Base-by-base conservation (phyloP, 2,329 filamentous ascomycete genomes). In the Ceratocystis huliohia region DNA sequence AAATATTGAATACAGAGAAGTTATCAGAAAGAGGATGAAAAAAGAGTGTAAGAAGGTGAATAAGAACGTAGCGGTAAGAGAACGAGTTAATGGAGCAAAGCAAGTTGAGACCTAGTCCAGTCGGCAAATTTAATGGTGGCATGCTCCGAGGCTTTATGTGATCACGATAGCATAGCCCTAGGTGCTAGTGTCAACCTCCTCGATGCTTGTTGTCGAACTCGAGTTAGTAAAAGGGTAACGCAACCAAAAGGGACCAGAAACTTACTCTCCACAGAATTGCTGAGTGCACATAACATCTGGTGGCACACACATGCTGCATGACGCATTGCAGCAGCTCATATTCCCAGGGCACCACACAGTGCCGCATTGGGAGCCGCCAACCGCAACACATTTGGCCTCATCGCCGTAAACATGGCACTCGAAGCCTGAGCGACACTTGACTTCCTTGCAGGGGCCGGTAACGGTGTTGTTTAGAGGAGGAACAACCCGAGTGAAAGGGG, bases 331-430 rank as follows among this genome's bases (percentile, higher is more conserved):
- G 66, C 66, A 67, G 44, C 53, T 57, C 57, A 62, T 65, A 33
- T 67, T 67, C 25, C 63, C 63, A 3, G 66, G 66, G 56, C 66
- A 67, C 66, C 66, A 67, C 25, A 57, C 22, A 41, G 25, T 22
- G 6, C 66, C 66, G 50, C 66, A 67, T 48, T 67, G 63, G 17
- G 66, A 62, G 45, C 66, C 66, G 28, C 66, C 63, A 15, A 48
- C 57, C 30, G 65, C 53, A 10, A 65, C 66, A 53, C 66, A 67
- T 56, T 65, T 56, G 37, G 63, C 63, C 3, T 22, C 37, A 8
- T 44, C 63, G 5, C 63, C 30, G 63, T 67, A 67, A 25, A 67
- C 59, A 48, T 67, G 66, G 57, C 66, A 67, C 57, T 67, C 66
- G 25, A 59, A 65, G n/a, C 66, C 66, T 8, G 66, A 65, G 66